Conservation (phyloP, 495 filamentous ascomycete genomes). For the Neurospora sp. region DNA sequence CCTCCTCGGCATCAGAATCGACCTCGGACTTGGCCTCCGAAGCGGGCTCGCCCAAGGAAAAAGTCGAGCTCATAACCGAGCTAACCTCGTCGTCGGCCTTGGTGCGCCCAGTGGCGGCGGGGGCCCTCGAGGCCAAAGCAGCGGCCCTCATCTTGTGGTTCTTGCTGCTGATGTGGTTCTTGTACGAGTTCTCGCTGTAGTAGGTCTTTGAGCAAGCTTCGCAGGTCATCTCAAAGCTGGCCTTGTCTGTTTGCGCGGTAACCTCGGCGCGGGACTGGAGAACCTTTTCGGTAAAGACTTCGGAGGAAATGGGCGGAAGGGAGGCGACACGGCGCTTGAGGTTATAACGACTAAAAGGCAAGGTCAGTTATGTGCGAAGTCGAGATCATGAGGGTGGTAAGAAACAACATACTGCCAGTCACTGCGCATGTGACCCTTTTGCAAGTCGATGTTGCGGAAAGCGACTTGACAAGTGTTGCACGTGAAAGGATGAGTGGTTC, state of each 20-base stretch:
- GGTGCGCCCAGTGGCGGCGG: neutral
- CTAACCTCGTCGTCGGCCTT: constrained; percentile 56
- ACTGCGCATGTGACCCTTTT: constrained; percentile 88
- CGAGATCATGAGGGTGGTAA: neutral
- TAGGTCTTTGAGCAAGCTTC: constrained; percentile 81
- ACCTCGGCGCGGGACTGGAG: constrained; percentile 81
- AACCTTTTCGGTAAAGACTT: constrained; percentile 93
- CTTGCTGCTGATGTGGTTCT: constrained; percentile 83
- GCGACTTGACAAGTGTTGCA: constrained; percentile 98
- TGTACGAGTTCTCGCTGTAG: constrained; percentile 90
- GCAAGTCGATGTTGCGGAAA: constrained; percentile 86
- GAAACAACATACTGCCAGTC: constrained; percentile 84
- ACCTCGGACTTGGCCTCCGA: constrained; percentile 39
- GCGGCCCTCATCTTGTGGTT: constrained; percentile 71
- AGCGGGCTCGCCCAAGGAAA: constrained; percentile 78
- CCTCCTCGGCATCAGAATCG: constrained; percentile 54
- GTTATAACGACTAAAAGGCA: constrained; percentile 71
- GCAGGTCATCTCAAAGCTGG: constrained; percentile 78
- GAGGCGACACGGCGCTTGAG: constrained; percentile 90
- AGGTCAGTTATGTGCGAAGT: constrained; percentile 5
- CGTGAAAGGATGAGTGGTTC: constrained; percentile 72
- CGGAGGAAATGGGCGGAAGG: constrained; percentile 82
- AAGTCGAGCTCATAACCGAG: constrained; percentile 84
- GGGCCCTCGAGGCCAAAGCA: constrained; percentile 17
- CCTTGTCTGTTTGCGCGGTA: constrained; percentile 75